Conservation (phyloP, 352 stramenopile genomes). For the Phytophthora multivora region DNA sequence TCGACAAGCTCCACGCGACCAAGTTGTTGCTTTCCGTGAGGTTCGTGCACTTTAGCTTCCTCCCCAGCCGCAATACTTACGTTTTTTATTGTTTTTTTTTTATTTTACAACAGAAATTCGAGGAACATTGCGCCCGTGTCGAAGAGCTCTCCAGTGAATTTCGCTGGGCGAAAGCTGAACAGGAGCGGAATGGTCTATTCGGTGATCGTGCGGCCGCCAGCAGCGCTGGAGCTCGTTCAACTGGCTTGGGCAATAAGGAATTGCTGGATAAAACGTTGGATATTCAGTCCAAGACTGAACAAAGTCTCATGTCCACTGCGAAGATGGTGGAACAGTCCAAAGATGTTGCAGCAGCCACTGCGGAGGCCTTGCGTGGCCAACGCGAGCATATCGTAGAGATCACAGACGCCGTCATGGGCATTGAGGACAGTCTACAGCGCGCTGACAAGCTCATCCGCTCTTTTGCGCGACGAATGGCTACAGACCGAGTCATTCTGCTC, state of each 20-base stretch:
- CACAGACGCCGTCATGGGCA: slow-evolving; percentile 88
- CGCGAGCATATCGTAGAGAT: slow-evolving; percentile 88
- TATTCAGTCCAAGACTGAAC: slow-evolving; percentile 87
- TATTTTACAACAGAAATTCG: slow-evolving; percentile 69
- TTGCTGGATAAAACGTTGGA: slow-evolving; percentile 74
- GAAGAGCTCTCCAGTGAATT: slow-evolving; percentile 85
- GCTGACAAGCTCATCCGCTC: slow-evolving; percentile 84
- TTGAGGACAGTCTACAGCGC: slow-evolving; percentile 79
- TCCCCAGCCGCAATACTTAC: neutral
- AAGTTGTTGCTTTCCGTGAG: slow-evolving; percentile 71
- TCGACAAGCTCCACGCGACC: slow-evolving; percentile 72
- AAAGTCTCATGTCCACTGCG: slow-evolving; percentile 82
- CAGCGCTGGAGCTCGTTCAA: slow-evolving; percentile 22
- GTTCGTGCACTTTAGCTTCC: slow-evolving; percentile 29
- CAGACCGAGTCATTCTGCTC: slow-evolving; percentile 81
- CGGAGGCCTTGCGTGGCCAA: slow-evolving; percentile 79
- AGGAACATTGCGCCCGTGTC: slow-evolving; percentile 75
- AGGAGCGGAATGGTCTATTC: slow-evolving; percentile 80
- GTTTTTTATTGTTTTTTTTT: neutral
- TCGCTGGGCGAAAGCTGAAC: slow-evolving; percentile 78
- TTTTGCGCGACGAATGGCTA: slow-evolving; percentile 83
- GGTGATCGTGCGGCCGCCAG: slow-evolving; percentile 51
- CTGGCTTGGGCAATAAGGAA: slow-evolving; percentile 63
- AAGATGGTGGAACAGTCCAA: slow-evolving; percentile 90
- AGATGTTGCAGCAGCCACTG: slow-evolving; percentile 77